Conservation (phyloP, 805 yeast species). For the Ogataea paraovalis region DNA sequence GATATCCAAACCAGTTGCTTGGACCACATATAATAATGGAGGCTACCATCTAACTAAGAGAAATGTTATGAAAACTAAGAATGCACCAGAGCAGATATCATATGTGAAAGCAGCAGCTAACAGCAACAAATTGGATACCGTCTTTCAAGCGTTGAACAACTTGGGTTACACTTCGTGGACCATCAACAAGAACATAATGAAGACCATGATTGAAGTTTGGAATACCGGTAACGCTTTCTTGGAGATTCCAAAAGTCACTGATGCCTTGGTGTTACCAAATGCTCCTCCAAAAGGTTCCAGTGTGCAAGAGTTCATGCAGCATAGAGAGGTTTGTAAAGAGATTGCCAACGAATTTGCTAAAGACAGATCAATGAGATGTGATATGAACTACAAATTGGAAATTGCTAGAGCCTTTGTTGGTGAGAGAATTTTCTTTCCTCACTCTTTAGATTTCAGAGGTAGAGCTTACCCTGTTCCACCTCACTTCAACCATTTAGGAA, state of each 20-base stretch:
- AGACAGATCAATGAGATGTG: constrained; percentile 85
- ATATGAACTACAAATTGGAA: constrained; percentile 87
- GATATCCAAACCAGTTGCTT: constrained; percentile 85
- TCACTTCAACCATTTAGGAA: constrained; percentile 76
- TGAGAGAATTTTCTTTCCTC: constrained; percentile 74
- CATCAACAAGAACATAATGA: constrained; percentile 67
- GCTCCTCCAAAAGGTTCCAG: constrained; percentile 63
- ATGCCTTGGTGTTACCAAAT: constrained; percentile 45
- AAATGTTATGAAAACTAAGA: constrained; percentile 68
- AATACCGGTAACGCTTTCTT: constrained; percentile 73
- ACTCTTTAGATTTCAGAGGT: constrained; percentile 78
- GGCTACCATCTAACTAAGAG: constrained; percentile 72
- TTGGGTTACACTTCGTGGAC: constrained; percentile 92
- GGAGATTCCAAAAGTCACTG: constrained; percentile 60
- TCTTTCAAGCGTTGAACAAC: constrained; percentile 79
- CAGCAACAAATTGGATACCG: constrained; percentile 56
- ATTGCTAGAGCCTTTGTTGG: constrained; percentile 91
- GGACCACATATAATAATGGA: constrained; percentile 80
- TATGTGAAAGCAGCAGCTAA: constrained; percentile 83
- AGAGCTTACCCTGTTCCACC: constrained; percentile 81
- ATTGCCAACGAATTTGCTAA: constrained; percentile 58
- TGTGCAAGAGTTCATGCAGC: constrained; percentile 64
- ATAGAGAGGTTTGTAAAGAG: constrained; percentile 59
- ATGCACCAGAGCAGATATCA: constrained; percentile 85
- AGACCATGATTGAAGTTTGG: constrained; percentile 76